Percentiles rank a stretch among this genome's conserved stretches.
Evolutionary conservation across 805 yeast species (phyloP).

Genomic region (Candida railenensis): DNA sequence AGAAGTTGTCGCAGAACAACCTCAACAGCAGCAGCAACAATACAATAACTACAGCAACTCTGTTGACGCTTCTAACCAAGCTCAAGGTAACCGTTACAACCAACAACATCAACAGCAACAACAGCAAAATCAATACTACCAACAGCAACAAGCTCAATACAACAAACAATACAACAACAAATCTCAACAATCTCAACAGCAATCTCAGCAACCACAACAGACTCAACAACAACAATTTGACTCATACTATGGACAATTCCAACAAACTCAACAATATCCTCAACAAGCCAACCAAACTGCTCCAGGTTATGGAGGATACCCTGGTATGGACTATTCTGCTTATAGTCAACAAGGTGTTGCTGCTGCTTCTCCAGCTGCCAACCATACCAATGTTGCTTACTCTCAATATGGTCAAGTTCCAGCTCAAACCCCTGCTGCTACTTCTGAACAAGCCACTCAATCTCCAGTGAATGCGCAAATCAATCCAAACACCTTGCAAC

Average conservation of each 20-base stretch:
- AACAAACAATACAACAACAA: conserved; percentile 9
- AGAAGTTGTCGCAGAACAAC: conserved; percentile 13
- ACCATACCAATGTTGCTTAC: conserved; percentile 18
- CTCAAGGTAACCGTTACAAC: conserved; percentile 13
- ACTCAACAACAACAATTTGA: conserved; percentile 26
- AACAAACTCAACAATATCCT: conserved; percentile 38
- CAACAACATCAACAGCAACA: conserved; percentile 19
- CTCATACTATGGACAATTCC: conserved; percentile 33
- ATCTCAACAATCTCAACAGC: conserved; percentile 17
- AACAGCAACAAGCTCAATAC: conserved; percentile 21
- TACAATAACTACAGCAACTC: conserved; percentile 12
- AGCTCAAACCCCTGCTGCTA: conserved; percentile 15
- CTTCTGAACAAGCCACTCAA: conserved; percentile 18
- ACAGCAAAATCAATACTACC: conserved; percentile 22
- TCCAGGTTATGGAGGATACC: conserved; percentile 45
- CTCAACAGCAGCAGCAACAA: conserved; percentile 11
- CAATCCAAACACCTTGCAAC: conserved; percentile 26
- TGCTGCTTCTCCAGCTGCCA: conserved; percentile 26
- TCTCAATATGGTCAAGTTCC: conserved; percentile 18
- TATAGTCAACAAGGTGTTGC: conserved; percentile 36
- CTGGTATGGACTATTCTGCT: conserved; percentile 42
- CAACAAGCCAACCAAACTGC: conserved; percentile 40
- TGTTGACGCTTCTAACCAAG: conserved; percentile 12
- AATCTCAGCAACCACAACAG: conserved; percentile 20
- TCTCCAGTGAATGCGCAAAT: conserved; percentile 18